phyloP scores from a whole-genome alignment of 108 stramenopile species.

The Cyclotella atomus region DNA sequence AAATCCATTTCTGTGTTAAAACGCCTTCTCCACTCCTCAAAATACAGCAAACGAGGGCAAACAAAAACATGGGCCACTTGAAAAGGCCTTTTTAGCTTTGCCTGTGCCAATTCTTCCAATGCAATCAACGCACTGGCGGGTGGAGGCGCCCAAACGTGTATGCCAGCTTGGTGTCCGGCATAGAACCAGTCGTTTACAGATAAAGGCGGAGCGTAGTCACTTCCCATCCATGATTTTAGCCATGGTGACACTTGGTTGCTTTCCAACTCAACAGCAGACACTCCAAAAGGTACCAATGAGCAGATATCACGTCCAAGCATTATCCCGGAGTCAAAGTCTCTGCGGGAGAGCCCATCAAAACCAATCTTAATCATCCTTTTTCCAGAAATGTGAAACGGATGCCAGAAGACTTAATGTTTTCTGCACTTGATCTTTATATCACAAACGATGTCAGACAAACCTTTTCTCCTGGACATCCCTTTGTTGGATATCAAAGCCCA shows the following conservation, averaged over 20 bases:
- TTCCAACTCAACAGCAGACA: background rate
- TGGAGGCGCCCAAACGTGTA: slow-evolving; percentile 19
- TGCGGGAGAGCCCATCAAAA: slow-evolving; percentile 21
- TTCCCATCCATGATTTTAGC: background rate
- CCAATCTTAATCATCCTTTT: slow-evolving; percentile 29
- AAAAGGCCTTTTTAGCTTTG: slow-evolving; percentile 3
- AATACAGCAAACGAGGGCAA: slow-evolving; percentile 1
- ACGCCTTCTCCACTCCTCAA: slow-evolving; percentile 11
- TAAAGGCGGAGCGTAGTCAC: background rate
- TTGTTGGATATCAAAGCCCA: background rate
- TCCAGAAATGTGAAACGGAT: slow-evolving; percentile 23
- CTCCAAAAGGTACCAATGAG: background rate
- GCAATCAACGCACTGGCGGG: slow-evolving; percentile 15
- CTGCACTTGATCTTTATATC: slow-evolving; percentile 10
- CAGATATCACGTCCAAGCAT: background rate
- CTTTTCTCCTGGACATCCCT: background rate
- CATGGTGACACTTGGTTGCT: too few relatives aligned
- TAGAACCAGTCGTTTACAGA: background rate
- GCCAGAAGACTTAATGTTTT: slow-evolving; percentile 1
- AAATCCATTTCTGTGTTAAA: slow-evolving; percentile 20
- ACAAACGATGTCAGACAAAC: background rate
- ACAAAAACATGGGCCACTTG: slow-evolving; percentile 11
- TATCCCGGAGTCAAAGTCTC: slow-evolving; percentile 14
- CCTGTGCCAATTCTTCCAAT: slow-evolving; percentile 5
- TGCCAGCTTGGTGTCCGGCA: slow-evolving; percentile 5